These are phyloP conservation scores for Fusarium ramigenum DNA, from an alignment of 2,329 filamentous ascomycete species.

Conservation along the genomic window DNA sequence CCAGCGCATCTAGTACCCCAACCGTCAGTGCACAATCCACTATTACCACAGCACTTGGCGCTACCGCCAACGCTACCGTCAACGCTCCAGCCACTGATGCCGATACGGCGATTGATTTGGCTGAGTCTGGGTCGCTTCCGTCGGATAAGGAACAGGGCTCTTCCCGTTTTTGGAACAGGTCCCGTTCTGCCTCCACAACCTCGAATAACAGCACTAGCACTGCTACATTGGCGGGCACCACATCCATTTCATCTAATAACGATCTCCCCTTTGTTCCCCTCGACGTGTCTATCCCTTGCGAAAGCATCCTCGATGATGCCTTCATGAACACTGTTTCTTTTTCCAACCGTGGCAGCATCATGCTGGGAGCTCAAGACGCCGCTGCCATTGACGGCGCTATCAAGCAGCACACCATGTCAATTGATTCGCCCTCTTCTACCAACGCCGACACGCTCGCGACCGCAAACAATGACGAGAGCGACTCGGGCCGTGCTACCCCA, in stretches of 20 bases:
- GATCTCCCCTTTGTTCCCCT: constrained; percentile 59
- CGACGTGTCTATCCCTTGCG: constrained; percentile 65
- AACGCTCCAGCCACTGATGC: constrained; percentile 33
- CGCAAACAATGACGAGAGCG: constrained; percentile 25
- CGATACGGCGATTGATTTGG: constrained; percentile 23
- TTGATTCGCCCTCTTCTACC: constrained; percentile 13
- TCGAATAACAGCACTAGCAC: constrained; percentile 42
- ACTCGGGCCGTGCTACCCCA: constrained; percentile 37
- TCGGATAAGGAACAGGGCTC: constrained; percentile 26
- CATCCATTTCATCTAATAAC: constrained; percentile 38
- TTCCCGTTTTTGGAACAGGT: constrained; percentile 44
- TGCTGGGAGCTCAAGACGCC: constrained; percentile 62
- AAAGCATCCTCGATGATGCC: constrained; percentile 66
- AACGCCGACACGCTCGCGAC: constrained; percentile 14
- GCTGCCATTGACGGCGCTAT: constrained; percentile 35
- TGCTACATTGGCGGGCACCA: constrained; percentile 32
- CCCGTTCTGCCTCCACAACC: constrained; percentile 39
- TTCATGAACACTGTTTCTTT: constrained; percentile 66
- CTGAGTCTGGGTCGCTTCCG: constrained; percentile 30
- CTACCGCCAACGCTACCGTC: constrained; percentile 33
- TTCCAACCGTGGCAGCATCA: constrained; percentile 71
- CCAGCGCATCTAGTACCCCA: constrained; percentile 29
- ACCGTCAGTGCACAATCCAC: constrained; percentile 27
- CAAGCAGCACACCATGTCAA: constrained; percentile 15
- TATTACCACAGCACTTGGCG: constrained; percentile 17